Conservation (phyloP, 176 grass and related monocot species). For the Carex myosuroides region DNA sequence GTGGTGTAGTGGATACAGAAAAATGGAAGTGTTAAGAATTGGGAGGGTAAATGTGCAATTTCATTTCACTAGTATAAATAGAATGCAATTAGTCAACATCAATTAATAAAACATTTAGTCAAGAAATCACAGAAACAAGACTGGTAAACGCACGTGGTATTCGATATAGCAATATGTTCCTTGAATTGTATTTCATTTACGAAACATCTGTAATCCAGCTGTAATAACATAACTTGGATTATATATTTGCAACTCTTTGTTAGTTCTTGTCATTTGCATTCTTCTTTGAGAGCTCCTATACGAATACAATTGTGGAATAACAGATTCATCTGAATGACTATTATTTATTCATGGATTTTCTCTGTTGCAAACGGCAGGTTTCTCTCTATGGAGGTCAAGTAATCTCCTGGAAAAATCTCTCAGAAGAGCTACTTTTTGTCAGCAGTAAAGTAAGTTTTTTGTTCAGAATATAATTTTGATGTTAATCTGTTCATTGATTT, state of each 20-base stretch:
- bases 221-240: background rate
- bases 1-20: background rate
- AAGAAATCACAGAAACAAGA: background rate
- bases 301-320: background rate
- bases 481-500: background rate
- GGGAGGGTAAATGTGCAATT: no score
- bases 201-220: background rate
- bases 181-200: background rate
- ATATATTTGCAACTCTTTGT: background rate
- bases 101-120: background rate
- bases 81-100: background rate
- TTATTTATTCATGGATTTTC: background rate
- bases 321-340: background rate
- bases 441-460: slow-evolving; percentile 52
- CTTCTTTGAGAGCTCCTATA: background rate
- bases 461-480: background rate
- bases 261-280: background rate
- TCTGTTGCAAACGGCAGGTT: slow-evolving; percentile 26
- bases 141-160: background rate
- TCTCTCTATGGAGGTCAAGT: slow-evolving; percentile 71
- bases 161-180: background rate
- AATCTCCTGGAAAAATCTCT: slow-evolving; percentile 77
- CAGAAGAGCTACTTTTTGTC: slow-evolving; percentile 70
- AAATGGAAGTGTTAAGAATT: background rate
- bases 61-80: background rate